Conservation (phyloP, 1,284 basidiomycete genomes). For the Ustilago vetiveriae region DNA sequence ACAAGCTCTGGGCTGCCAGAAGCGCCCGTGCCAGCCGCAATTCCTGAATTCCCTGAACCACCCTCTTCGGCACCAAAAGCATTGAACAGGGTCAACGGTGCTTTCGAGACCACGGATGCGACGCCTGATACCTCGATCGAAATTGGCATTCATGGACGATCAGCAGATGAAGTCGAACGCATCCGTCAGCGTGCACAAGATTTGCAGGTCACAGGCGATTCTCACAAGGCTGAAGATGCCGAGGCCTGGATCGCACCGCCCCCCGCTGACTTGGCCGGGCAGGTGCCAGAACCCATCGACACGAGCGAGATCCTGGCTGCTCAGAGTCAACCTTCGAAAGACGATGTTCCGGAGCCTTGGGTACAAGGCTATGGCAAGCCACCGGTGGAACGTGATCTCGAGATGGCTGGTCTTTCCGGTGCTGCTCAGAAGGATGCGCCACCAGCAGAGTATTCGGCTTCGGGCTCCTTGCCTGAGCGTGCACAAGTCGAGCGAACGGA, state of each 20-base stretch:
- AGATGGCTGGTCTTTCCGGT: conserved; percentile 4
- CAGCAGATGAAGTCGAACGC: conserved; percentile 44
- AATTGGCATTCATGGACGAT: conserved; percentile 50
- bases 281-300: conserved; percentile 38
- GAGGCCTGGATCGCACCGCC: conserved; percentile 39
- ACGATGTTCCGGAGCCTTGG: conserved; percentile 33
- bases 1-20: conserved; percentile 14
- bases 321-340: conserved; percentile 7
- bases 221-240: conserved; percentile 3
- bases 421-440: conserved; percentile 1
- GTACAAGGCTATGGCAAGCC: conserved; percentile 39
- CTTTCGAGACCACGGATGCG: conserved; percentile 15
- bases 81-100: conserved; percentile 16
- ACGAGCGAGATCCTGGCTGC: conserved; percentile 33
- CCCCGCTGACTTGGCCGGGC: conserved; percentile 21
- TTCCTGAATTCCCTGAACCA: conserved; percentile 49
- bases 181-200: conserved; percentile 36
- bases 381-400: conserved; percentile 23
- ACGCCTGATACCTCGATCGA: conserved; percentile 50
- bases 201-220: conserved; percentile 29
- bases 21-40: conserved; percentile 5
- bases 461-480: conserved; percentile 32
- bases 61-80: conserved; percentile 38
- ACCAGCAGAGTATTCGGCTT: conserved; percentile 26
- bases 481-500: conserved; percentile 48